Evolutionary conservation across 495 filamentous ascomycete genomes (phyloP).

Genomic region (Pyrenopolyporus hunteri): DNA sequence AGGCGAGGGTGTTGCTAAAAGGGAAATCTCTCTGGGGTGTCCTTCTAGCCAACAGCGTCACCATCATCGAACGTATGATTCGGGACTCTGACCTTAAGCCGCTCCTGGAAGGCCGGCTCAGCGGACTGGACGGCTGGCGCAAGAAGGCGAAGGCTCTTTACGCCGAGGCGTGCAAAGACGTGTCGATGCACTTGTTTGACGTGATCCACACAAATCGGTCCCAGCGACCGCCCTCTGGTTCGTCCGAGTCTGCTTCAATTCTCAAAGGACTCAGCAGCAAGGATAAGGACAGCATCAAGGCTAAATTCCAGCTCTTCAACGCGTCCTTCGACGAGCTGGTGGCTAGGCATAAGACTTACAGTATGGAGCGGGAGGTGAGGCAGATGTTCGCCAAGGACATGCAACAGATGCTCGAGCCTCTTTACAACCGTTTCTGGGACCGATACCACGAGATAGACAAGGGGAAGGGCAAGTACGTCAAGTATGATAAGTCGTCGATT

Average conservation of each 20-base stretch:
- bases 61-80: slow-evolving; percentile 84
- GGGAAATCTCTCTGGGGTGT: slow-evolving; percentile 81
- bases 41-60: slow-evolving; percentile 88
- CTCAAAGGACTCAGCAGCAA: slow-evolving; percentile 82
- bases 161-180: slow-evolving; percentile 86
- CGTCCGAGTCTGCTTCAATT: slow-evolving; percentile 71
- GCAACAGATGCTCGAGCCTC: slow-evolving; percentile 85
- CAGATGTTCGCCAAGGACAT: slow-evolving; percentile 78
- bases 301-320: slow-evolving; percentile 92
- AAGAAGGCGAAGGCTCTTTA: slow-evolving; percentile 85
- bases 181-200: slow-evolving; percentile 83
- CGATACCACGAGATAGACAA: slow-evolving; percentile 98
- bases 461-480: slow-evolving; percentile 95
- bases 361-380: slow-evolving; percentile 88
- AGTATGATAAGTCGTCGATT: slow-evolving; percentile 83
- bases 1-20: slow-evolving; percentile 74
- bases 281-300: slow-evolving; percentile 94
- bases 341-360: slow-evolving; percentile 73
- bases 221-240: slow-evolving; percentile 70
- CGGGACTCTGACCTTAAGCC: slow-evolving; percentile 76
- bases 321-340: slow-evolving; percentile 86
- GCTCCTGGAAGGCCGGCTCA: slow-evolving; percentile 69
- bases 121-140: slow-evolving; percentile 77
- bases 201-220: slow-evolving; percentile 85
- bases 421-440: slow-evolving; percentile 96